Percentiles rank a stretch among this genome's conserved stretches.
phyloP scores from a whole-genome alignment of 768 basidiomycete species.

The Mycena floridula region DNA sequence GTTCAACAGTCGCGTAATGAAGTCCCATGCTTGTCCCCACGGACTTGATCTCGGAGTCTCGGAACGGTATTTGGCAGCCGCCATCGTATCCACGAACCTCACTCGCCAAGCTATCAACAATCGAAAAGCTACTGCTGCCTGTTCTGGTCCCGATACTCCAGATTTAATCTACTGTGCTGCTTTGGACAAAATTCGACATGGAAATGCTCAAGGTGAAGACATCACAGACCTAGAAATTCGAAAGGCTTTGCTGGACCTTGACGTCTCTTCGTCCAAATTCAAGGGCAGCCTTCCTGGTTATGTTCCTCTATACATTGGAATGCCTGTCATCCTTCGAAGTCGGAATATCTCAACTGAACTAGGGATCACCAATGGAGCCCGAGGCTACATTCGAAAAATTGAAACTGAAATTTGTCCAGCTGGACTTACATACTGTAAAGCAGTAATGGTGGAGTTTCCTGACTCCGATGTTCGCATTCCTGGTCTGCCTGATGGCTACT shows the following conservation, averaged over 20 bases:
- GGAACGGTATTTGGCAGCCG: not conserved
- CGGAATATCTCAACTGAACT: too few species aligned
- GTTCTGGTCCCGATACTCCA: not conserved
- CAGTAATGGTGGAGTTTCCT: too few species aligned
- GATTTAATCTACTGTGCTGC: not conserved
- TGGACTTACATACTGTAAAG: too few species aligned
- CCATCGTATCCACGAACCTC: not conserved
- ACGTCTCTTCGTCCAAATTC: conserved; percentile 1
- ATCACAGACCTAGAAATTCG: not conserved
- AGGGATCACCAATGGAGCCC: too few species aligned
- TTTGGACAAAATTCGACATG: not conserved
- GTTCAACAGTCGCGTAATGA: conserved; percentile 12
- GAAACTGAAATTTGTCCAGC: too few species aligned
- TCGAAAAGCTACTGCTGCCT: not conserved
- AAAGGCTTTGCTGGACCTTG: not conserved
- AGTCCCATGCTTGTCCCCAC: not conserved
- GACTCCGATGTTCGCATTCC: too few species aligned
- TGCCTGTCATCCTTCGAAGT: conserved; percentile 30
- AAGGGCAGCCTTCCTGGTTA: conserved; percentile 12
- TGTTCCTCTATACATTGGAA: conserved; percentile 19
- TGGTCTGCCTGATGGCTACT: too few species aligned
- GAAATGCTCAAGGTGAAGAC: not conserved
- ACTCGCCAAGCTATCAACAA: not conserved
- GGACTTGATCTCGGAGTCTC: not conserved
- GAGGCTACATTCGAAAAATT: too few species aligned